phyloP scores from a whole-genome alignment of 768 basidiomycete genomes.

The Mycena metata region DNA sequence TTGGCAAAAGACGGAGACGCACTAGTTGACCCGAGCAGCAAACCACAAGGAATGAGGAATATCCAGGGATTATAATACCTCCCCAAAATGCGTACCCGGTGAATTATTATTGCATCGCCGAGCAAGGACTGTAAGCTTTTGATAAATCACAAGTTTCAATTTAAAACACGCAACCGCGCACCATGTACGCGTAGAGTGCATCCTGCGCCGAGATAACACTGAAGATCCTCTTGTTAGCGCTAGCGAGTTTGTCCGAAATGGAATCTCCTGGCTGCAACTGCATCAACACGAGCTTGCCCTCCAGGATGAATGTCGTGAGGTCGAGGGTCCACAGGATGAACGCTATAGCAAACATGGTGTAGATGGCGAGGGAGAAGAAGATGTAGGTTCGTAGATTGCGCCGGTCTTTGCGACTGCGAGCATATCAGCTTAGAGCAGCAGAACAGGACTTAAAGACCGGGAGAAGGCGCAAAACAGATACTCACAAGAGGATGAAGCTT shows the following conservation, averaged over 20 bases:
- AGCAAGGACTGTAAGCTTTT: conserved; percentile 16
- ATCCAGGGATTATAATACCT: conserved; percentile 17
- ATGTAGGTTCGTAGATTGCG: not conserved
- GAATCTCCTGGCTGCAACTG: not conserved
- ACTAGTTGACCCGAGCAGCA: conserved; percentile 25
- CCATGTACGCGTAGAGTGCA: conserved; percentile 34
- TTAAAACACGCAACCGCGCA: not conserved
- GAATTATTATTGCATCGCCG: conserved; percentile 34
- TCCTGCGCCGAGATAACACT: not conserved
- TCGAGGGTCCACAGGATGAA: conserved; percentile 32
- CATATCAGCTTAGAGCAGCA: not conserved
- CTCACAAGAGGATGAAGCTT: conserved; percentile 21
- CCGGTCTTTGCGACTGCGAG: conserved; percentile 2
- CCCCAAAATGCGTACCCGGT: conserved; percentile 18
- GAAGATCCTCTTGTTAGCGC: not conserved
- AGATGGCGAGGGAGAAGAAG: conserved; percentile 4
- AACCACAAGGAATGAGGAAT: conserved; percentile 12
- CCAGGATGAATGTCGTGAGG: conserved; percentile 25
- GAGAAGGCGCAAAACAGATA: not conserved
- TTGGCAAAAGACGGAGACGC: not conserved
- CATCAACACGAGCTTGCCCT: conserved; percentile 18
- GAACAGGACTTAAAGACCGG: no score
- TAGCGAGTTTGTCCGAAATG: not conserved
- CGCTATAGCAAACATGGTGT: conserved; percentile 28
- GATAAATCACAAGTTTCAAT: not conserved